Base-by-base conservation (phyloP, 495 filamentous ascomycete genomes). In the Symbiotaphrina buchneri region DNA sequence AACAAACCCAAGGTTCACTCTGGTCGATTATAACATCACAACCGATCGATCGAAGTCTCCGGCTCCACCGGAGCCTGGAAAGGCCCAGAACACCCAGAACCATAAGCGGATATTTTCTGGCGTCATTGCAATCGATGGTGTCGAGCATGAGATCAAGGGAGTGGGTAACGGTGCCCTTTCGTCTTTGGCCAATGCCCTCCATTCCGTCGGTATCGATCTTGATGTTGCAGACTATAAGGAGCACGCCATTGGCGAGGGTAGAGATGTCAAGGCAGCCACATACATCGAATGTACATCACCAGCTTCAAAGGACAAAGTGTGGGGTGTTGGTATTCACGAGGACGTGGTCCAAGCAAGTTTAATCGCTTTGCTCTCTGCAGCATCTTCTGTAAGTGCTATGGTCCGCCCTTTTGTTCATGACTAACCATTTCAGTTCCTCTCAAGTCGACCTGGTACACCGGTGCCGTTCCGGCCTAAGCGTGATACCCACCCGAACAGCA, bases 171-270 rank as follows among this genome's bases (percentile, higher is more conserved):
- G 87, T 42, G 78, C 85, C 8, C 77, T 94, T 35, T 93, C 82
- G 1, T 77, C 75, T 23, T 53, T 95, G 39, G 79, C 83, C 10
- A 70, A 82, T 39, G 87, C 85, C 6, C 63, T 97, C 16, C 61
- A 65, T 28, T 58, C 61, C 5, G 56, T 97, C n/a, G 79, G 79
- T 19, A 72, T 95, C 26, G 76, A 93, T 41, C 59, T 97, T 3
- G 83, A 97, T 47, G 85, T 95, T 31, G 65, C 65, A 28, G 80
- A 93, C 46, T 95, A 95, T 52, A 94, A 92, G 54, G 90, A 94
- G 48, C 90, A 95, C 53, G 75, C 82, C 17, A 80, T 95, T 40
- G 82, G 81, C 34, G 54, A 60, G 7, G 76, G 79, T 27, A 62
- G 62, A 32, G 72, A 82, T 30, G 74, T 77, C 41, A 92, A 87